phyloP scores from a whole-genome alignment of 176 grass and related monocot genomes.

The Thalia dealbata region DNA sequence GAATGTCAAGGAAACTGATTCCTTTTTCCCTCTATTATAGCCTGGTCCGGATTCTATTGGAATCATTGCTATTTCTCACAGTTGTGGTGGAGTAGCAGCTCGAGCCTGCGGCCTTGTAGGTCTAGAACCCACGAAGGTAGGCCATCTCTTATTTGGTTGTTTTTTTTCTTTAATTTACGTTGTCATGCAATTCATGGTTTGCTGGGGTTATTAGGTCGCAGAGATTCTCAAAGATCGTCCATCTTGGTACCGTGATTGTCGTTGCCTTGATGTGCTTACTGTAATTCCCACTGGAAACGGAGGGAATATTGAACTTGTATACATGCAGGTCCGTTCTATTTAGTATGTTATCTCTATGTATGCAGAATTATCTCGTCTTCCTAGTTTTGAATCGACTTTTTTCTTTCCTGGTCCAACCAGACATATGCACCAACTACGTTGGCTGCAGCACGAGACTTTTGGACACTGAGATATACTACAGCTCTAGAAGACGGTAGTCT shows the following conservation, averaged over 20 bases:
- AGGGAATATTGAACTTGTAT: slow-evolving; percentile 90
- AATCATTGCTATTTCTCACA: slow-evolving; percentile 99
- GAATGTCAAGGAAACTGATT: background rate
- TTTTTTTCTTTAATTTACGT: background rate
- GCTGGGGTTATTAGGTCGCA: slow-evolving; percentile 50
- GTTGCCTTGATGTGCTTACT: slow-evolving; percentile 56
- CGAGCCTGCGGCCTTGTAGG: slow-evolving; percentile 97
- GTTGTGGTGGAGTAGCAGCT: slow-evolving; percentile 91
- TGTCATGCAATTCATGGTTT: background rate
- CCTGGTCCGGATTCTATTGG: slow-evolving; percentile 99
- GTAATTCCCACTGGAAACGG: slow-evolving; percentile 89
- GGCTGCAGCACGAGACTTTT: slow-evolving; percentile 69
- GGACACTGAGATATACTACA: slow-evolving; percentile 81
- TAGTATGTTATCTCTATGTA: background rate
- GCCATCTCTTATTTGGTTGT: background rate
- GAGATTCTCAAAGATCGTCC: slow-evolving; percentile 96
- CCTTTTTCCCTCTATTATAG: slow-evolving; percentile 23
- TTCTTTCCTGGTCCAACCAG: slow-evolving; percentile 30
- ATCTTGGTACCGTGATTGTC: slow-evolving; percentile 90
- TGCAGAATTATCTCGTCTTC: background rate
- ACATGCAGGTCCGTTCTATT: slow-evolving; percentile 72
- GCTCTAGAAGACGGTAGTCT: slow-evolving; percentile 95
- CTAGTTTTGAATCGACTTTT: background rate
- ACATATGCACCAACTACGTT: slow-evolving; percentile 85
- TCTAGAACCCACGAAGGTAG: slow-evolving; percentile 98